Percentiles rank a stretch among this genome's conserved stretches.
These are phyloP conservation scores for Sanghuangporus baumii DNA, from an alignment of 1,284 basidiomycete species.

Conservation along the genomic window DNA sequence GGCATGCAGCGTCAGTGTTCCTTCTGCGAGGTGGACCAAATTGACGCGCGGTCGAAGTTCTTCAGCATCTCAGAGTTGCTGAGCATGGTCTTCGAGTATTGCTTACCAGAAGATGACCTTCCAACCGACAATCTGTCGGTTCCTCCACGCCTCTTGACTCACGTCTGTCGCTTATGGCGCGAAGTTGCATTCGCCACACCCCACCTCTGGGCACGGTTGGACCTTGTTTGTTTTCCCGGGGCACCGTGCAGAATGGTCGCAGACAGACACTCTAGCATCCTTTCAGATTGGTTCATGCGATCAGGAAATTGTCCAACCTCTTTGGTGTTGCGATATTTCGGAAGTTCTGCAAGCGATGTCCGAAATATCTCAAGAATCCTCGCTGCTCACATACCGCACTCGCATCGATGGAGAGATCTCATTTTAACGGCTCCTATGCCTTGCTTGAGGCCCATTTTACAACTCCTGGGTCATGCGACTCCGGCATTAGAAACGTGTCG, in stretches of 20 bases:
- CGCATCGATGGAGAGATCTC: neutral
- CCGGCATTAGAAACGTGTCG: slow-evolving; percentile 1
- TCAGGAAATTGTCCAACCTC: neutral
- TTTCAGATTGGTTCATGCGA: slow-evolving; percentile 1
- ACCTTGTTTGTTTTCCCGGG: slow-evolving; percentile 5
- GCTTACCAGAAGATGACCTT: neutral
- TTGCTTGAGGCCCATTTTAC: slow-evolving; percentile 1
- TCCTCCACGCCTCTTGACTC: slow-evolving; percentile 10
- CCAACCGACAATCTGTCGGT: slow-evolving; percentile 3
- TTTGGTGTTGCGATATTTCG: neutral
- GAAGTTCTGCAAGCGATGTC: slow-evolving; percentile 1
- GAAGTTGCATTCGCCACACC: slow-evolving; percentile 14
- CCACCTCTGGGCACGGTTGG: slow-evolving; percentile 15
- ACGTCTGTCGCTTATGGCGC: slow-evolving; percentile 18
- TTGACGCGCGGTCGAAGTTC: neutral
- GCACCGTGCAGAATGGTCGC: neutral
- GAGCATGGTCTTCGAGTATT: neutral
- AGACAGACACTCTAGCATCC: neutral
- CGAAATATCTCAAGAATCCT: neutral
- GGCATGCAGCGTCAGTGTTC: neutral
- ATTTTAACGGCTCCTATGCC: slow-evolving; percentile 7
- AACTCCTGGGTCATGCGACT: neutral
- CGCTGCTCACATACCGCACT: neutral
- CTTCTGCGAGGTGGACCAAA: neutral
- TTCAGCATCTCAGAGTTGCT: slow-evolving; percentile 5